These are phyloP conservation scores for Phyllosticta citriasiana DNA, from an alignment of 2,329 filamentous ascomycete genomes.

Conservation along the genomic window DNA sequence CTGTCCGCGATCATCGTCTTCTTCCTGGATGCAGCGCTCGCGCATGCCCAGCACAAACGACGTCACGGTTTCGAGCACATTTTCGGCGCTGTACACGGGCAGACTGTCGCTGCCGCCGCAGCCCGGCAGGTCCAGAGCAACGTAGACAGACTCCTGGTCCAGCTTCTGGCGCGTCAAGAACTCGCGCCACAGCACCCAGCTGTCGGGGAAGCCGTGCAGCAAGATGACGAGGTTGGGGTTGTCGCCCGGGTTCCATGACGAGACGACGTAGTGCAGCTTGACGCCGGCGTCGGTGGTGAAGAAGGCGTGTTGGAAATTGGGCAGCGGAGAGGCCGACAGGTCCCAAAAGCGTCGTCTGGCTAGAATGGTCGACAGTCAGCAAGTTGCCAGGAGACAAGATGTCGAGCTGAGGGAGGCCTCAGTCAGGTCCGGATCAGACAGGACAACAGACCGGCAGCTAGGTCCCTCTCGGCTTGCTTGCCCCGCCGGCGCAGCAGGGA, in stretches of 20 bases:
- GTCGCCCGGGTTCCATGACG: slow-evolving; percentile 10
- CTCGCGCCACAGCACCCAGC: slow-evolving; percentile 44
- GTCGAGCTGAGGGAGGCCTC: not conserved
- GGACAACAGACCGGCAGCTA: slow-evolving; percentile 17
- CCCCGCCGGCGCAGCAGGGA: slow-evolving; percentile 20
- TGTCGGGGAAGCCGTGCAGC: slow-evolving; percentile 52
- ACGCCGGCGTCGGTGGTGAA: slow-evolving; percentile 39
- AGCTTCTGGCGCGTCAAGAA: slow-evolving; percentile 26
- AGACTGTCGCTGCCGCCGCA: slow-evolving; percentile 49
- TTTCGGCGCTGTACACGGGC: slow-evolving; percentile 38
- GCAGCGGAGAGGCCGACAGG: slow-evolving; percentile 35
- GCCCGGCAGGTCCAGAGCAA: slow-evolving; percentile 49
- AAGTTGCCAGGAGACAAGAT: not conserved
- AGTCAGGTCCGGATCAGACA: not conserved
- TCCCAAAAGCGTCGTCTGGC: slow-evolving; percentile 46
- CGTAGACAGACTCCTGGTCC: slow-evolving; percentile 31
- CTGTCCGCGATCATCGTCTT: slow-evolving; percentile 15
- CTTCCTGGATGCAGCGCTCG: slow-evolving; percentile 17
- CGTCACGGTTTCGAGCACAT: slow-evolving; percentile 43
- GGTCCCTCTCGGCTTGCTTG: slow-evolving; percentile 18
- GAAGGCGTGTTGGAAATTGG: slow-evolving; percentile 42
- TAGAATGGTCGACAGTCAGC: slow-evolving; percentile 15
- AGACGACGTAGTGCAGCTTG: slow-evolving; percentile 47
- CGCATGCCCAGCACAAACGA: slow-evolving; percentile 45
- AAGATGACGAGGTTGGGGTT: slow-evolving; percentile 38